A percentile compares a stretch with the other conserved stretches of the same genome.
phyloP scores from a whole-genome alignment of 1,284 basidiomycete species.

The Trametes hirsuta region DNA sequence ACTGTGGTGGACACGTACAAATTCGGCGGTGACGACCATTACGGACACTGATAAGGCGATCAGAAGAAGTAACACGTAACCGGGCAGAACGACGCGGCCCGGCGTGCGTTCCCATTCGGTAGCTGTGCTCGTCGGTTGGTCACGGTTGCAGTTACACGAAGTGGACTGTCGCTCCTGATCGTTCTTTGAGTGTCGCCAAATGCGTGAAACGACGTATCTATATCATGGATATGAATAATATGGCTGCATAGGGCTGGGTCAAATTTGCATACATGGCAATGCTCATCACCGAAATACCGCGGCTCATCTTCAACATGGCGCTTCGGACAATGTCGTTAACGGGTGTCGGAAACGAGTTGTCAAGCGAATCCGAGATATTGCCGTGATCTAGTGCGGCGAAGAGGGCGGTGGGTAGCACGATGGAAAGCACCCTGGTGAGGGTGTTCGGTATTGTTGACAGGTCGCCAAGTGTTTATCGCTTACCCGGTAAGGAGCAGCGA shows the following conservation, averaged over 20 bases:
- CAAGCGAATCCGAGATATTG: constrained; percentile 3
- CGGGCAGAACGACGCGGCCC: too few species aligned
- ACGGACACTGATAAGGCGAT: constrained; percentile 32
- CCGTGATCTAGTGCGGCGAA: constrained; percentile 62
- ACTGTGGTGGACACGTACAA: constrained; percentile 43
- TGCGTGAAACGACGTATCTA: too few species aligned
- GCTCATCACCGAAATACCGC: constrained; percentile 62
- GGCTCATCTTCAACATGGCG: constrained; percentile 59
- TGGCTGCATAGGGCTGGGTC: constrained; percentile 43
- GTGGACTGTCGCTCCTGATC: too few species aligned
- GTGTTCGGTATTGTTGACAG: not conserved
- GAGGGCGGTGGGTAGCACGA: constrained; percentile 65
- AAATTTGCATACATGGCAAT: constrained; percentile 52
- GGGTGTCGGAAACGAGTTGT: constrained; percentile 24
- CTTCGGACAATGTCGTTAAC: constrained; percentile 29
- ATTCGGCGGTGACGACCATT: constrained; percentile 56
- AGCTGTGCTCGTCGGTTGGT: too few species aligned
- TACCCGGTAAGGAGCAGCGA: constrained; percentile 67
- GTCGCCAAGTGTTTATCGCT: constrained; percentile 11
- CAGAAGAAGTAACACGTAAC: constrained; percentile 30
- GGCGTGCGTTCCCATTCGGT: too few species aligned
- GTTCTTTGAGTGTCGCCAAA: too few species aligned
- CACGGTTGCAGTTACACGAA: too few species aligned
- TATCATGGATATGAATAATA: constrained; percentile 34
- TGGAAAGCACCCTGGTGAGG: constrained; percentile 52